Percentiles rank a stretch among this genome's conserved stretches.
Evolutionary conservation across 495 filamentous ascomycete genomes (phyloP).

Genomic region (Trichoderma reesei): DNA sequence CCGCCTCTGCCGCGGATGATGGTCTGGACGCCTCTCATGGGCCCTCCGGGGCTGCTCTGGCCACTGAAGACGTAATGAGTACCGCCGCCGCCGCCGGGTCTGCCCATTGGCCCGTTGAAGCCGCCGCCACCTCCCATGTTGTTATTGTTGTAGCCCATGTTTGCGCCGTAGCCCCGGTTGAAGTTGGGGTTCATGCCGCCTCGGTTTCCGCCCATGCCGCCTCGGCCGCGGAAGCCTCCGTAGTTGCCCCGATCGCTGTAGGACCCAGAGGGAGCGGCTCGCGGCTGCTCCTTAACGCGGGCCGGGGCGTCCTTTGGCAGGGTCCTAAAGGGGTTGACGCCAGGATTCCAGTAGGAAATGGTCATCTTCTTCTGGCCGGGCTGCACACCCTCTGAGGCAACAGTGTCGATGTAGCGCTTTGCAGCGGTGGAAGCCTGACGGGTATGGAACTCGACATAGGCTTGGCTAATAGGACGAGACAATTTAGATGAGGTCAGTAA

Average conservation of each 20-base stretch:
- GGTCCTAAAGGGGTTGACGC: constrained; percentile 80
- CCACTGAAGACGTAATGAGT: constrained; percentile 30
- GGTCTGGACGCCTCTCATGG: constrained; percentile 46
- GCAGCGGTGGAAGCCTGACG: constrained; percentile 77
- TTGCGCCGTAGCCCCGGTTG: constrained; percentile 29
- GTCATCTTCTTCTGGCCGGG: constrained; percentile 56
- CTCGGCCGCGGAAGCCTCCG: constrained; percentile 25
- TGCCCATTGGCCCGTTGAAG: constrained; percentile 50
- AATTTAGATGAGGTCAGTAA: constrained; percentile 12
- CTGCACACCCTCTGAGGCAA: constrained; percentile 29
- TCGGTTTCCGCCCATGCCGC: constrained; percentile 22
- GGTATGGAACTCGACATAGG: constrained; percentile 75
- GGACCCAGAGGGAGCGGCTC: constrained; percentile 32
- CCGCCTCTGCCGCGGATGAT: constrained; percentile 31
- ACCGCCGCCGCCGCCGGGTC: constrained; percentile 43
- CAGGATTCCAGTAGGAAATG: constrained; percentile 66
- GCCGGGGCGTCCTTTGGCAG: constrained; percentile 82
- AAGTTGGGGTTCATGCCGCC: constrained; percentile 19
- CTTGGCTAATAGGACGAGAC: constrained; percentile 53
- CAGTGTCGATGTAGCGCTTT: constrained; percentile 69
- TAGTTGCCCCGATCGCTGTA: constrained; percentile 33
- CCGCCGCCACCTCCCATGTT: constrained; percentile 31
- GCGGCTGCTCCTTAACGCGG: constrained; percentile 57
- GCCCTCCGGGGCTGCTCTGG: constrained; percentile 28
- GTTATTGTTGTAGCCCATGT: constrained; percentile 32